Conservation (phyloP, 1,139 yeast species). For the Hyphopichia buzzinii region DNA sequence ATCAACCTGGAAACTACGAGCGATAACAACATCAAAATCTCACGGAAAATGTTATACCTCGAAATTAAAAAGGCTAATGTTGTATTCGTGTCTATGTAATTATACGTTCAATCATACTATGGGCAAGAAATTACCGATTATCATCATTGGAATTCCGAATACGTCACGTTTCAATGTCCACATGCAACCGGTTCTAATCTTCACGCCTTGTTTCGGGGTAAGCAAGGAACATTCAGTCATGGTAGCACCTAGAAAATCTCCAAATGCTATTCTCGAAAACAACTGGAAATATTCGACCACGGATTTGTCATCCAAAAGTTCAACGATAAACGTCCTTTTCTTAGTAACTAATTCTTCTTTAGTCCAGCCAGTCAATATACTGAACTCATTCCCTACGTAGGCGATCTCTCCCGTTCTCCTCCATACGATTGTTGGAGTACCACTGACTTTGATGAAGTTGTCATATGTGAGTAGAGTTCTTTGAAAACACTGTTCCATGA, state of each 20-base stretch:
- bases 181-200: slow-evolving; percentile 72
- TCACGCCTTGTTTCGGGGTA: slow-evolving; percentile 49
- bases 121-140: slow-evolving; percentile 88
- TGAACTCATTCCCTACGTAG: slow-evolving; percentile 89
- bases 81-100: no score
- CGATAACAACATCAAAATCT: no score
- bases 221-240: slow-evolving; percentile 81
- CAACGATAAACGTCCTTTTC: slow-evolving; percentile 76
- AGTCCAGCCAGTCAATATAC: slow-evolving; percentile 87
- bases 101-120: slow-evolving; percentile 33
- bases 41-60: no score
- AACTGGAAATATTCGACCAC: slow-evolving; percentile 86
- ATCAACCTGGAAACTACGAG: no score
- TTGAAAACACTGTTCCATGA: slow-evolving; percentile 96
- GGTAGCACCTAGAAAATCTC: slow-evolving; percentile 87
- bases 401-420: slow-evolving; percentile 94
- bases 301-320: slow-evolving; percentile 81
- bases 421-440: slow-evolving; percentile 96
- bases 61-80: no score
- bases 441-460: slow-evolving; percentile 76
- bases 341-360: slow-evolving; percentile 53
- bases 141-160: slow-evolving; percentile 81
- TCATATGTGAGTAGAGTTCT: slow-evolving; percentile 87
- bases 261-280: slow-evolving; percentile 84
- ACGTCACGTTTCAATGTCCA: slow-evolving; percentile 80